Evolutionary conservation across 2,329 filamentous ascomycete species (phyloP).

Genomic region (Colletotrichum shisoi): DNA sequence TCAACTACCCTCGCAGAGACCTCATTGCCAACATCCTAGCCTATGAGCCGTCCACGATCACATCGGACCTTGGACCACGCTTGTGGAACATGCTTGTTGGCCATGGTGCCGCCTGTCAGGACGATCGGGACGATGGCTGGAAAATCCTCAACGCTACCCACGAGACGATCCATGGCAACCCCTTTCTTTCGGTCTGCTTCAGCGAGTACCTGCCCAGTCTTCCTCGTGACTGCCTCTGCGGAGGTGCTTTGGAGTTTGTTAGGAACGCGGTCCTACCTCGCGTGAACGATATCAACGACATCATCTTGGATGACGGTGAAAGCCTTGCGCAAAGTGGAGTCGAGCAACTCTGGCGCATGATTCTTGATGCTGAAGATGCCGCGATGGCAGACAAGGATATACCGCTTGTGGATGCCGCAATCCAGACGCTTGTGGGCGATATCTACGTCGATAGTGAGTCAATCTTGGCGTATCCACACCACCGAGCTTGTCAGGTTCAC

Average conservation of each 20-base stretch:
- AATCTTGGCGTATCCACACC: constrained; percentile 59
- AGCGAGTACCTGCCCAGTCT: constrained; percentile 65
- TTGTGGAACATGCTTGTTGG: constrained; percentile 81
- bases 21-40: constrained; percentile 66
- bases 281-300: constrained; percentile 55
- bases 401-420: constrained; percentile 66
- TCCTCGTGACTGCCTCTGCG: constrained; percentile 65
- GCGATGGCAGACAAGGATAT: constrained; percentile 55
- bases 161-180: constrained; percentile 58
- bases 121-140: constrained; percentile 75
- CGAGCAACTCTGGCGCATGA: constrained; percentile 84
- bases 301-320: constrained; percentile 61
- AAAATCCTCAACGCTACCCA: constrained; percentile 64
- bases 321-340: constrained; percentile 61
- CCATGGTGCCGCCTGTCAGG: constrained; percentile 62
- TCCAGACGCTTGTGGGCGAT: constrained; percentile 71
- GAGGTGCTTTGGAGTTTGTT: constrained; percentile 70
- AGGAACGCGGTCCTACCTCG: constrained; percentile 59
- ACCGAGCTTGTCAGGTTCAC: constrained; percentile 67
- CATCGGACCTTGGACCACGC: constrained; percentile 65
- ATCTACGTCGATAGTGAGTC: constrained; percentile 71
- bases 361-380: constrained; percentile 71
- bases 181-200: constrained; percentile 64
- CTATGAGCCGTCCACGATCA: constrained; percentile 68
- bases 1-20: constrained; percentile 64